Evolutionary conservation across 129 eudicot species (phyloP).

Genomic region (Deinandra increscens): DNA sequence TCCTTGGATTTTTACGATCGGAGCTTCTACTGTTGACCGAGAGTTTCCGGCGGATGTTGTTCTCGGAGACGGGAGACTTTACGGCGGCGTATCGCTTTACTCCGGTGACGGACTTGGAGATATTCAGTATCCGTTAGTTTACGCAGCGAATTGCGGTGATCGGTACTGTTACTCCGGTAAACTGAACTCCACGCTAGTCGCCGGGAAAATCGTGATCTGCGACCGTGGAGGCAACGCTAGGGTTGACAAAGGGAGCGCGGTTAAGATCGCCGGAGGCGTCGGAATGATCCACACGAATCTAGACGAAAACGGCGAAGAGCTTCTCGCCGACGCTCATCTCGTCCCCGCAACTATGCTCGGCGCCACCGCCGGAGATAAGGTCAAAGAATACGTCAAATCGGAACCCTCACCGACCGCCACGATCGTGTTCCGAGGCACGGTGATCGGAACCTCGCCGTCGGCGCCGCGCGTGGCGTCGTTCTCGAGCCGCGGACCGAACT

Average conservation of each 20-base stretch:
- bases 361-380: conserved; percentile 51
- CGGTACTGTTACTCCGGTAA: conserved; percentile 53
- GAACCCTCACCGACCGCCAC: conserved; percentile 72
- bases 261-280: conserved; percentile 75
- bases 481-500: conserved; percentile 95
- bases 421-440: conserved; percentile 66
- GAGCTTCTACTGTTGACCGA: conserved; percentile 88
- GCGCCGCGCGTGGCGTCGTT: conserved; percentile 84
- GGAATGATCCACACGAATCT: conserved; percentile 84
- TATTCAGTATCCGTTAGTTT: conserved; percentile 48
- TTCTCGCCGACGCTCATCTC: conserved; percentile 86
- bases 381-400: conserved; percentile 50
- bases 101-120: conserved; percentile 64
- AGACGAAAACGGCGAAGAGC: conserved; percentile 80
- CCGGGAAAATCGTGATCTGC: conserved; percentile 83
- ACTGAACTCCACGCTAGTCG: conserved; percentile 56
- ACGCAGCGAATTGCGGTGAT: conserved; percentile 66
- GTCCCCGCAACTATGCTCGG: conserved; percentile 92
- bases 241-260: conserved; percentile 85
- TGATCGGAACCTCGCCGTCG: conserved; percentile 57
- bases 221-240: conserved; percentile 93
- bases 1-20: conserved; percentile 93
- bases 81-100: conserved; percentile 75
- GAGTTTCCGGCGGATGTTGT: conserved; percentile 90
- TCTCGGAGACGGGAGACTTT: conserved; percentile 80